Evolutionary conservation across 2,329 filamentous ascomycete species (phyloP).

Genomic region (Scedosporium aurantiacum): DNA sequence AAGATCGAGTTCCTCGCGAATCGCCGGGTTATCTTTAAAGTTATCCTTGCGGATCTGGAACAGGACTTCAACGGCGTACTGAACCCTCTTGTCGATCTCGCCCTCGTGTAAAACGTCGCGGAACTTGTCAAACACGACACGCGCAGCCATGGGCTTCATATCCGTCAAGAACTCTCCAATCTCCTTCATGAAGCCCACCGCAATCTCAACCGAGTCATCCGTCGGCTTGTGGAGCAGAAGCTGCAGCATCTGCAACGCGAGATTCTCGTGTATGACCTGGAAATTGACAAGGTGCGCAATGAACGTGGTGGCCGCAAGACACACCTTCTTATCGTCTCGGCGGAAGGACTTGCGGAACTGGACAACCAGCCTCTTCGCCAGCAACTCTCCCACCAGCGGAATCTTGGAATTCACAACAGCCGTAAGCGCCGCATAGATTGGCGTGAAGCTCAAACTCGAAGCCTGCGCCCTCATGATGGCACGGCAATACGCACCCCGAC

Average conservation of each 20-base stretch:
- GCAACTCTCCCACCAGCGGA: slow-evolving; percentile 83
- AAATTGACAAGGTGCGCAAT: slow-evolving; percentile 93
- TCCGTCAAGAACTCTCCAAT: slow-evolving; percentile 91
- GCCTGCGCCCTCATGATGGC: slow-evolving; percentile 98
- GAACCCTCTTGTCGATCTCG: slow-evolving; percentile 94
- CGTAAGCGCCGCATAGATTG: slow-evolving; percentile 90
- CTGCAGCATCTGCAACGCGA: slow-evolving; percentile 84
- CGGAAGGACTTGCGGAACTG: slow-evolving; percentile 95
- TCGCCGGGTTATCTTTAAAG: slow-evolving; percentile 86
- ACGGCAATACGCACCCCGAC: slow-evolving; percentile 83
- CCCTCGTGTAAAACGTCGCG: slow-evolving; percentile 90
- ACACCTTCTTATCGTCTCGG: slow-evolving; percentile 94
- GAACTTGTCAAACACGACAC: slow-evolving; percentile 92
- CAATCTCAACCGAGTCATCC: slow-evolving; percentile 95
- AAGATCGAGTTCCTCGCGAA: slow-evolving; percentile 87
- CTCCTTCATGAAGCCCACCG: slow-evolving; percentile 83
- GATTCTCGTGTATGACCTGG: slow-evolving; percentile 87
- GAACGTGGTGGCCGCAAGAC: slow-evolving; percentile 85
- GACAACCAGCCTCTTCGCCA: slow-evolving; percentile 74
- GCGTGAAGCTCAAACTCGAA: slow-evolving; percentile 87
- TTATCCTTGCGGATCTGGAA: slow-evolving; percentile 95
- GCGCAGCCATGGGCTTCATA: slow-evolving; percentile 80
- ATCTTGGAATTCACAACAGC: slow-evolving; percentile 97
- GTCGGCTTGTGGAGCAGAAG: slow-evolving; percentile 92
- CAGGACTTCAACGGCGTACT: slow-evolving; percentile 97